These are phyloP conservation scores for Hydnomerulius pinastri DNA, from an alignment of 768 basidiomycete species.

Conservation along the genomic window DNA sequence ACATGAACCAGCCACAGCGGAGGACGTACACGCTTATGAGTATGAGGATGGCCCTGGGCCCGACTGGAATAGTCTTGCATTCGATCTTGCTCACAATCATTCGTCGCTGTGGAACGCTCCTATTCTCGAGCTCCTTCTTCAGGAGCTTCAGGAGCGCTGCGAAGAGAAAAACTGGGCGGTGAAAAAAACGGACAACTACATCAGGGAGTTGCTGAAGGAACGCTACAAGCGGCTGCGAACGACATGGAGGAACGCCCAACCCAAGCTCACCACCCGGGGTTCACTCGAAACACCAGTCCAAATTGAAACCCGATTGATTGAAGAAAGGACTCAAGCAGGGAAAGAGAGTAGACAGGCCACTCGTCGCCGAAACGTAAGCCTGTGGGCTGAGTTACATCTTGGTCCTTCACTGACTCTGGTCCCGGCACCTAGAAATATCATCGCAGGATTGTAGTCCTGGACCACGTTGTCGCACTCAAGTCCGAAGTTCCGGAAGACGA, in stretches of 20 bases:
- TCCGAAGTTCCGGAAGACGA: neutral
- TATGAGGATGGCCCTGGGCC: conserved; percentile 10
- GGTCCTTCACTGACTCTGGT: neutral
- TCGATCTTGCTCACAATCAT: neutral
- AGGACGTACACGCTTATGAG: conserved; percentile 6
- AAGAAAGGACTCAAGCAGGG: neutral
- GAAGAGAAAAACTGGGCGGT: neutral
- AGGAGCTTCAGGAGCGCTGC: neutral
- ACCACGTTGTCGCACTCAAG: neutral
- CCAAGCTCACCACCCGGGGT: conserved; percentile 1
- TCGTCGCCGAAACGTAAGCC: conserved; percentile 2
- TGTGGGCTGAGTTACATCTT: neutral
- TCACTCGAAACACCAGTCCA: neutral
- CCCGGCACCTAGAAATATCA: neutral
- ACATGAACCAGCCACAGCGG: neutral
- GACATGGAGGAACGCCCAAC: neutral
- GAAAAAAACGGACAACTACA: conserved; percentile 1
- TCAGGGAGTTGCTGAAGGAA: neutral
- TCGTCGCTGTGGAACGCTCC: conserved; percentile 5
- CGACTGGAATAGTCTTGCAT: neutral
- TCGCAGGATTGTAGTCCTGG: neutral
- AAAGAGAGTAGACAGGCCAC: conserved; percentile 5
- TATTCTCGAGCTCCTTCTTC: conserved; percentile 5
- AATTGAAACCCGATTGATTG: neutral
- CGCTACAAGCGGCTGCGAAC: conserved; percentile 6